Percentiles rank a stretch among this genome's conserved stretches.
Evolutionary conservation across 2,329 filamentous ascomycete genomes (phyloP).

Genomic region (Cladosporium sp.): DNA sequence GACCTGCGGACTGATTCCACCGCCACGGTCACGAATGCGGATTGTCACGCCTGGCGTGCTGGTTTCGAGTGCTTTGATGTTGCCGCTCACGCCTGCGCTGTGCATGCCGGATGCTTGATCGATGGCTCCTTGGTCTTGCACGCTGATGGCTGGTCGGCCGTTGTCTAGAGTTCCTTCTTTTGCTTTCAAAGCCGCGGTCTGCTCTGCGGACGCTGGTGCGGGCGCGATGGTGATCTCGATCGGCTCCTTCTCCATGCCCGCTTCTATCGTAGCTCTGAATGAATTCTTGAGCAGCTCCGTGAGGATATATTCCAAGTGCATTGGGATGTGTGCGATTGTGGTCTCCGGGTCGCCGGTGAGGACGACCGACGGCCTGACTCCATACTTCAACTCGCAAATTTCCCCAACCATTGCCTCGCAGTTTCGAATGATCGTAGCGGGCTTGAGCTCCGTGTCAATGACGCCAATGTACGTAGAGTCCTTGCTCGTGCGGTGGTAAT

Average conservation of each 20-base stretch:
- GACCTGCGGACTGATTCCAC: constrained; percentile 84
- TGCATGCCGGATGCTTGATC: constrained; percentile 37
- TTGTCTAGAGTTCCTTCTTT: constrained; percentile 26
- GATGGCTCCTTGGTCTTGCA: constrained; percentile 41
- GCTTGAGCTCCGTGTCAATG: constrained; percentile 86
- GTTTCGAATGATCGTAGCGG: constrained; percentile 75
- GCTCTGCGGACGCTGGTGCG: constrained; percentile 53
- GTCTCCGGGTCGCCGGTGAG: constrained; percentile 85
- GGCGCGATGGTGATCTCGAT: constrained; percentile 91
- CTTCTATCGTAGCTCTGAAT: constrained; percentile 90
- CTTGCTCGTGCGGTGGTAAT: constrained; percentile 49
- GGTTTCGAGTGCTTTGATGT: constrained; percentile 49
- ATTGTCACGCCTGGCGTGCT: constrained; percentile 85
- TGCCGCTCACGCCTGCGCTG: constrained; percentile 32
- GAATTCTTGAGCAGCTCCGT: constrained; percentile 97
- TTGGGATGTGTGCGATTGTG: constrained; percentile 91
- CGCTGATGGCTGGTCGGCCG: constrained; percentile 32
- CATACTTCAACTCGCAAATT: constrained; percentile 95
- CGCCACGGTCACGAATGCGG: constrained; percentile 91
- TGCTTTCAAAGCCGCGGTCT: constrained; percentile 24
- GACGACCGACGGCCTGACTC: constrained; percentile 75
- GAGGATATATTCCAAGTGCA: constrained; percentile 95
- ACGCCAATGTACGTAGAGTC: constrained; percentile 79
- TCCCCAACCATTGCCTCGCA: constrained; percentile 92
- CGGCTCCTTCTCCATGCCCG: constrained; percentile 74